Conservation (phyloP, 805 yeast genomes). For the Diddensiella santjacobensis region DNA sequence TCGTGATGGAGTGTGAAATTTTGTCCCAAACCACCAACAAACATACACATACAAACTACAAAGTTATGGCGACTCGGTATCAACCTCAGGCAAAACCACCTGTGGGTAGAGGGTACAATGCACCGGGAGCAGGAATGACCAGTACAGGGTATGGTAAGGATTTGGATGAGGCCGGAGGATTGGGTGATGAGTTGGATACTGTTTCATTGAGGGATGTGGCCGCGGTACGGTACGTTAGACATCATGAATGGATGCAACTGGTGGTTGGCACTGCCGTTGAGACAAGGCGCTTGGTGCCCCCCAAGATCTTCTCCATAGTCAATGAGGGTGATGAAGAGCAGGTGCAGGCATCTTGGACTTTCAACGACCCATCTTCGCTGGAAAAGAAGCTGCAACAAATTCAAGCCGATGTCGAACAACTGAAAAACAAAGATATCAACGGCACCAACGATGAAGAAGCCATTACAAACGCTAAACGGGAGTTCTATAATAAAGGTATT, state of each 20-base stretch:
- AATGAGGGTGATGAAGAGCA: neutral
- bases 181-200: constrained; percentile 40
- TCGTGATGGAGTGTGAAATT: too few species aligned
- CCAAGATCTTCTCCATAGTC: constrained; percentile 14
- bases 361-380: constrained; percentile 18
- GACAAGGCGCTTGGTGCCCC: constrained; percentile 23
- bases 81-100: too few species aligned
- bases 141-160: constrained; percentile 13
- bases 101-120: too few species aligned
- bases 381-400: constrained; percentile 20
- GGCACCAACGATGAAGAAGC: constrained; percentile 18
- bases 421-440: constrained; percentile 21
- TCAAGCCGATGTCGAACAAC: constrained; percentile 26
- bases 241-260: constrained; percentile 44
- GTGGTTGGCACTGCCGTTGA: constrained; percentile 37
- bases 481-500: constrained; percentile 25
- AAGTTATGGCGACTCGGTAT: too few species aligned
- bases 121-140: neutral
- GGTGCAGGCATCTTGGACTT: constrained; percentile 14
- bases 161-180: constrained; percentile 34
- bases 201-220: constrained; percentile 41
- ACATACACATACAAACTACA: too few species aligned
- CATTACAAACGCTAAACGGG: constrained; percentile 21
- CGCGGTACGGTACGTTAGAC: constrained; percentile 39
- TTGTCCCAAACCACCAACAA: too few species aligned